These are phyloP conservation scores for Raffaelea ambrosiae DNA, from an alignment of 2,329 filamentous ascomycete genomes.

Conservation along the genomic window DNA sequence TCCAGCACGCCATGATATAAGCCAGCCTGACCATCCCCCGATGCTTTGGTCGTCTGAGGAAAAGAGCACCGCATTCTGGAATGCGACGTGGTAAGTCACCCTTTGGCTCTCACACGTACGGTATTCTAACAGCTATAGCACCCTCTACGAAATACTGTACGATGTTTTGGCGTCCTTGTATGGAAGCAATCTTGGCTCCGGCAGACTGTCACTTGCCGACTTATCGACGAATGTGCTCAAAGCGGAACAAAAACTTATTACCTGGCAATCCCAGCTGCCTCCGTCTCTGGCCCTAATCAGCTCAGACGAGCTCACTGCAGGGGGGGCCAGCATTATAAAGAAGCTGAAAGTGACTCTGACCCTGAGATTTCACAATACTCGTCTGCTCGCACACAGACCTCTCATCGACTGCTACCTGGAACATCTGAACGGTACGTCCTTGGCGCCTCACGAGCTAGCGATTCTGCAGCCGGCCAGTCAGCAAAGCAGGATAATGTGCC, in stretches of 20 bases:
- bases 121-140: background rate
- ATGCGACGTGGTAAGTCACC: constrained; percentile 14
- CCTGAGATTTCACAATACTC: background rate
- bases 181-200: no score
- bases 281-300: constrained; percentile 12
- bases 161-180: background rate
- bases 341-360: background rate
- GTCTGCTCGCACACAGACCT: background rate
- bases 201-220: background rate
- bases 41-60: background rate
- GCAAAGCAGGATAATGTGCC: background rate
- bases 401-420: background rate
- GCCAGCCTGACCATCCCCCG: background rate
- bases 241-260: constrained; percentile 27
- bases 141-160: background rate
- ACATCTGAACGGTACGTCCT: background rate
- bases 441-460: background rate
- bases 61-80: constrained; percentile 18
- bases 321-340: constrained; percentile 4
- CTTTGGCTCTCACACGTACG: no score
- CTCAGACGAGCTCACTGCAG: background rate
- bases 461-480: background rate
- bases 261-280: constrained; percentile 28
- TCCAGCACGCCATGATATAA: constrained; percentile 19
- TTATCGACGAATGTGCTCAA: constrained; percentile 20